Conservation (phyloP, 176 grass and related monocot genomes). For the Rhynchospora breviuscula region DNA sequence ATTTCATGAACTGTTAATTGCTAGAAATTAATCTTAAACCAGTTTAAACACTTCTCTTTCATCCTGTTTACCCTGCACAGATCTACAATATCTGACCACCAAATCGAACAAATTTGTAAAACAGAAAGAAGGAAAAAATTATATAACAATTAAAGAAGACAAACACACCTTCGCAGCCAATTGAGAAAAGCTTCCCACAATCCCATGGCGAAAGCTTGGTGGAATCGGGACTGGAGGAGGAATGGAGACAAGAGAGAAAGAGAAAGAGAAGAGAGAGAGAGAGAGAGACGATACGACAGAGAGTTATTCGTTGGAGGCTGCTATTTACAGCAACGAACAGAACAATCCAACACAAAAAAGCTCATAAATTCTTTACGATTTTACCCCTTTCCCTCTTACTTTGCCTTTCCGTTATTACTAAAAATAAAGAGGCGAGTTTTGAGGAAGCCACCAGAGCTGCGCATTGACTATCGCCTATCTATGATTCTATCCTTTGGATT, state of each 20-base stretch:
- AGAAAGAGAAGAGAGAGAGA: background rate
- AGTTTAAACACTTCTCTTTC: background rate
- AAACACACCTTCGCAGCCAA: constrained; percentile 82
- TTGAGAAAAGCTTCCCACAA: constrained; percentile 97
- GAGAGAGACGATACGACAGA: background rate
- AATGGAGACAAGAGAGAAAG: background rate
- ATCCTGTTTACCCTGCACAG: background rate
- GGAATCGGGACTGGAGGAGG: background rate
- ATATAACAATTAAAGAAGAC: background rate
- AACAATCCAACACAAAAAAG: background rate
- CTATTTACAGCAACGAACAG: constrained; percentile 9
- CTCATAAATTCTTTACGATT: constrained; percentile 8
- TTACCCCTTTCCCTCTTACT: background rate
- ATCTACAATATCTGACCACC: background rate
- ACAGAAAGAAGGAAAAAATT: background rate
- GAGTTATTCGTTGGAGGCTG: background rate
- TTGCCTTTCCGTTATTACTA: background rate
- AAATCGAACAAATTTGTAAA: background rate
- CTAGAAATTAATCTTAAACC: background rate
- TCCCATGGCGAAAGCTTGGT: constrained; percentile 46
- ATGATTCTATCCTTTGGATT: background rate
- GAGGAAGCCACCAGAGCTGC: background rate
- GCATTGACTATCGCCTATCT: background rate
- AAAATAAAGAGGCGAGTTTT: background rate
- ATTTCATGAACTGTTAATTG: background rate